Base-by-base conservation (phyloP, 139 green algal species). In the Closterium sp. region DNA sequence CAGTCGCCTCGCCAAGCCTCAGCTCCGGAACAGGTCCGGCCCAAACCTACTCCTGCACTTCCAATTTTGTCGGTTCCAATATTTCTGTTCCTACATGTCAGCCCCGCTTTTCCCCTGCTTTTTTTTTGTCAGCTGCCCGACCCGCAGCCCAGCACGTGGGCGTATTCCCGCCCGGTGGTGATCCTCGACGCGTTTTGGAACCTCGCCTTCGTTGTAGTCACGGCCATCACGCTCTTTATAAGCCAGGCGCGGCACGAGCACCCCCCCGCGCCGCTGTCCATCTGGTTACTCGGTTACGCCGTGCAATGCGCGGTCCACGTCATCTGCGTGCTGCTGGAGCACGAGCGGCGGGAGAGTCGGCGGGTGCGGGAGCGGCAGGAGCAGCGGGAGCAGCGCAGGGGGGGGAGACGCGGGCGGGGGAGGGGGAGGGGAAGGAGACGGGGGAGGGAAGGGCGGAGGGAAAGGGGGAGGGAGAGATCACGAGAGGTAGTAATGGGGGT, bases 131-230 rank as follows among this genome's bases (percentile, higher is more conserved):
- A 76, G 55, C 55, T 76, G 55, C 55, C 55, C 55, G 55, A 76
- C 55, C 55, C 55, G 55, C 55, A 76, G 0, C 55, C 55, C 55
- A 76, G 55, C 55, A 76, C 55, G 28, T 93, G 90, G 90, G 90
- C 90, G 8, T 93, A 93, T 36, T 93, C 90, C 28, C 85, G 90
- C 66, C 90, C 90, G 0, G 90, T 93, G 28, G 90, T 93, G 16
- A 30, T 93, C 23, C 90, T 93, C n/a, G 90, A 93, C 86, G 88
- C 92, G 21, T n/a, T 93, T n/a, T 93, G 90, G 90, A 93, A 93
- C 34, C 25, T 93, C 21, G 86, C 86, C 21, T 93, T 93, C 34
- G 87, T 93, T 85, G 66, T 88, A 83, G 89, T 92, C n/a, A 87
- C 89, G 8, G 85, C 32, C n/a, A 87, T 93, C 32, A 81, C 91